phyloP scores from a whole-genome alignment of 2,329 filamentous ascomycete species.

The Chrysosporium keratinophilum region DNA sequence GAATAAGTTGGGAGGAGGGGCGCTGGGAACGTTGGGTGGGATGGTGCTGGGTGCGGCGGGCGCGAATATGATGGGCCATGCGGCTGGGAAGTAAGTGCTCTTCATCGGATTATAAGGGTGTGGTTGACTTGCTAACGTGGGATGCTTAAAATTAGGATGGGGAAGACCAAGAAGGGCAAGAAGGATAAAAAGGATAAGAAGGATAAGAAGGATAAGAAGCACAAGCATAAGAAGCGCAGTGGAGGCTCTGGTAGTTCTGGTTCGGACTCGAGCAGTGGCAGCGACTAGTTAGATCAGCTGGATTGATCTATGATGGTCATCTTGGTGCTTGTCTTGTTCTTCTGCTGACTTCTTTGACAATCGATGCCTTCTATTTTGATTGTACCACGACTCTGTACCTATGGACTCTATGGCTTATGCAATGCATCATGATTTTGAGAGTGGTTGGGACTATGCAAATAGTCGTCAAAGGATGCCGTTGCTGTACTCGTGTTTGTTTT shows the following conservation, averaged over 20 bases:
- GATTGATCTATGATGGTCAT: not conserved
- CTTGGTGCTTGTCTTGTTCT: not conserved
- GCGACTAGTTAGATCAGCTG: conserved; percentile 13
- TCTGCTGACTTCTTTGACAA: not conserved
- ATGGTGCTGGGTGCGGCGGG: conserved; percentile 27
- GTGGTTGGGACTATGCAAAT: too few species aligned
- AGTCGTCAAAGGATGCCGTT: too few species aligned
- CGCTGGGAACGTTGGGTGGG: conserved; percentile 27
- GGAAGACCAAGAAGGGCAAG: conserved; percentile 22
- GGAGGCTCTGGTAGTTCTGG: conserved; percentile 20
- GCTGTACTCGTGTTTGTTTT: too few species aligned
- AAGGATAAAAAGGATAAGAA: conserved; percentile 21
- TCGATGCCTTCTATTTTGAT: not conserved
- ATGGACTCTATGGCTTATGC: not conserved
- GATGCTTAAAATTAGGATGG: conserved; percentile 13
- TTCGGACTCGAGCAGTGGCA: conserved; percentile 15
- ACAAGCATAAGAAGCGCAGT: conserved; percentile 14
- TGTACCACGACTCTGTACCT: not conserved
- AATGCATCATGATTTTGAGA: not conserved
- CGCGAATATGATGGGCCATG: conserved; percentile 21
- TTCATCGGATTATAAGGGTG: too few species aligned
- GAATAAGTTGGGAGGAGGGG: conserved; percentile 28
- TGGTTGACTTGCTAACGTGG: too few species aligned
- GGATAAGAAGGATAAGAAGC: conserved; percentile 19
- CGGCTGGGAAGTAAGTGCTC: conserved; percentile 22